Evolutionary conservation across 345 rosid species (phyloP), one percentile per base, ranked within the genome.

Genomic region (Xanthoceras sorbifolium): DNA sequence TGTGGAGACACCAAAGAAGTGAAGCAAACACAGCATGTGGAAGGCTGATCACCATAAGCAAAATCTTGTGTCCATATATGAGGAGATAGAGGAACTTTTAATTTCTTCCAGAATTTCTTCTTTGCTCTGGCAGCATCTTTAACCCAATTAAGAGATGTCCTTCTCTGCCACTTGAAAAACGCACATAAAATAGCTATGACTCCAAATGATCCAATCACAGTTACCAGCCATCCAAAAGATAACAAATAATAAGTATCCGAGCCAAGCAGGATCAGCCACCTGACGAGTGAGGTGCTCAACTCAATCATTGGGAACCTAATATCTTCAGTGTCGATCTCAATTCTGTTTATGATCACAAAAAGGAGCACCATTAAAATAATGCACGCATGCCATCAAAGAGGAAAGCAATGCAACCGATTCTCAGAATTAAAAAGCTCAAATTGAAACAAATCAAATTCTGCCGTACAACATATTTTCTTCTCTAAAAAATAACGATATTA

Each of bases 1-100:
- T 84, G 86, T 23, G 90, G 82, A 38, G 80, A 55, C 11, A 86
- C 77, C 26, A 88, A 82, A 22, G 93, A 88, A 74, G 64, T 79
- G 70, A 90, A 80, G 72, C 93, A 90, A 38, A 88, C 89, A 73
- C 91, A 88, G 75, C 93, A 90, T 12, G 91, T 85, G 69, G 93
- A 88, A 10, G 91, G 85, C 65, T 83, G 90, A 1, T 79, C 81
- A 1, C 79, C 82, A 50, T 54, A 80, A 66, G 81, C 82, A 77
- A 82, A 86, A 80, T 88, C 93, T 32, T 90, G 91, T 0, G 85
- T 76, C 93, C 93, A 90, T 15, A 81, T 80, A 77, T 90, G 93
- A 78, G 74, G 81, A 20, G 93, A 90, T 40, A 85, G 77, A 71
- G 90, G 91, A 74, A 88, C 93, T 67, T 84, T 87, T 20, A 83